Evolutionary conservation across 2,329 filamentous ascomycete species (phyloP).

Genomic region (Thielaviopsis populi): DNA sequence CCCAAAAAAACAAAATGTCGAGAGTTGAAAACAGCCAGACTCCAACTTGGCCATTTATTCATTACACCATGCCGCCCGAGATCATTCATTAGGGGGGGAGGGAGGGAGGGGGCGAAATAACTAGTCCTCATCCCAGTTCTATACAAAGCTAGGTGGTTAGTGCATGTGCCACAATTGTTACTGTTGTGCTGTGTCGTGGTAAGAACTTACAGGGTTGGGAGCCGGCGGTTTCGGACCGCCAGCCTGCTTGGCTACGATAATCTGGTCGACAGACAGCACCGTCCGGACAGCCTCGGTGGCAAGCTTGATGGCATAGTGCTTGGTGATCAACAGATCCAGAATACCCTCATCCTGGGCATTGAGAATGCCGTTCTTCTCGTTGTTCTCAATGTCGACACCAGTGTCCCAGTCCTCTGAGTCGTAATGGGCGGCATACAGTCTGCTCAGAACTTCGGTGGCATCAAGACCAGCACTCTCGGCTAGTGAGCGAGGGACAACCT

Average conservation of each 20-base stretch:
- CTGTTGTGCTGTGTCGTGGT: conserved; percentile 24
- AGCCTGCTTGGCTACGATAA: conserved; percentile 94
- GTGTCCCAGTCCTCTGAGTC: conserved; percentile 75
- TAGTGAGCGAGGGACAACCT: conserved; percentile 85
- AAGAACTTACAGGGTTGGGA: conserved; percentile 58
- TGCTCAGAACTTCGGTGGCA: conserved; percentile 88
- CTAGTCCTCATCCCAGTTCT: conserved; percentile 51
- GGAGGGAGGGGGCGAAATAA: background rate
- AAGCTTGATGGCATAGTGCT: conserved; percentile 94
- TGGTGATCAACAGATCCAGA: conserved; percentile 77
- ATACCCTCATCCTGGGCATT: conserved; percentile 82
- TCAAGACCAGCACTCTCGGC: conserved; percentile 92
- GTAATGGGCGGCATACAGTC: conserved; percentile 84
- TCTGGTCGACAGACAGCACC: conserved; percentile 92
- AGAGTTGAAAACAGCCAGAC: conserved; percentile 1
- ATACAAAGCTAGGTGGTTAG: conserved; percentile 22
- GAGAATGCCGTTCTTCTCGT: conserved; percentile 63
- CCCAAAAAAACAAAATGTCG: background rate
- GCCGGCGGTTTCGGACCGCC: conserved; percentile 94
- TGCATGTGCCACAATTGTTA: background rate
- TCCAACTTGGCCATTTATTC: conserved; percentile 17
- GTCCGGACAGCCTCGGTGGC: conserved; percentile 91
- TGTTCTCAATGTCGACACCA: conserved; percentile 91
- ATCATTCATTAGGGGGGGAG: background rate
- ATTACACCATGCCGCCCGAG: conserved; percentile 18